These are phyloP conservation scores for Syncephalis fuscata DNA, from an alignment of 371 early-diverging fungal species.

Conservation along the genomic window DNA sequence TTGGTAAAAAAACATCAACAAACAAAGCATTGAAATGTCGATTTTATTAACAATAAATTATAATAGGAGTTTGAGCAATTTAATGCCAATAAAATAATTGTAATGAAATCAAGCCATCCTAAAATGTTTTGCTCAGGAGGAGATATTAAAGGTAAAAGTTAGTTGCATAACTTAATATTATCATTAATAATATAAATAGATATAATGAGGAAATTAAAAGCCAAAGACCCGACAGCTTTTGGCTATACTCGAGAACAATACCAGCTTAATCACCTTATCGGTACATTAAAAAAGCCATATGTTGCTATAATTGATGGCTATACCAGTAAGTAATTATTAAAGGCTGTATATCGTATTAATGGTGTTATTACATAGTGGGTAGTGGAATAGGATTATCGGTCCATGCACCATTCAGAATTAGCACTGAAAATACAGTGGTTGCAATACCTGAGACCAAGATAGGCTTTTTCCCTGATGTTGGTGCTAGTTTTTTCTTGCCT, in stretches of 20 bases:
- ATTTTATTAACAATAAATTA: background rate
- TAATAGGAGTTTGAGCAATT: slow-evolving; percentile 63
- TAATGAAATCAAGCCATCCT: slow-evolving; percentile 56
- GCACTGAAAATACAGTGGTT: slow-evolving; percentile 79
- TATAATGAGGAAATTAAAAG: slow-evolving; percentile 9
- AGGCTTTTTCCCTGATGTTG: slow-evolving; percentile 89
- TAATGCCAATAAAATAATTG: slow-evolving; percentile 70
- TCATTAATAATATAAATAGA: slow-evolving; percentile 5
- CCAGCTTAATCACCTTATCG: slow-evolving; percentile 73
- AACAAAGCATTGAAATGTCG: background rate
- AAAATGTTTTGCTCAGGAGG: slow-evolving; percentile 94
- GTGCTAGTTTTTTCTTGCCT: slow-evolving; percentile 85
- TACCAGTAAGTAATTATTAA: slow-evolving; percentile 41
- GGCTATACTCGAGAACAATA: slow-evolving; percentile 83
- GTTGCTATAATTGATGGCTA: slow-evolving; percentile 85
- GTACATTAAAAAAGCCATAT: slow-evolving; percentile 67
- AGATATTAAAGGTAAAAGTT: slow-evolving; percentile 61
- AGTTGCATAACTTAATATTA: background rate
- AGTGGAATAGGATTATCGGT: slow-evolving; percentile 89
- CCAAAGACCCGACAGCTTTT: slow-evolving; percentile 32
- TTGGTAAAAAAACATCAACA: slow-evolving; percentile 20
- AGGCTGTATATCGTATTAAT: background rate
- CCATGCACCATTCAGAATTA: slow-evolving; percentile 89
- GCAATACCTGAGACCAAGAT: slow-evolving; percentile 87
- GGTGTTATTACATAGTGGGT: slow-evolving; percentile 56